A percentile compares a stretch with the other conserved stretches of the same genome.
These are phyloP conservation scores for Sarocladiaceae sp. DNA, from an alignment of 2,329 filamentous ascomycete species.

Conservation along the genomic window DNA sequence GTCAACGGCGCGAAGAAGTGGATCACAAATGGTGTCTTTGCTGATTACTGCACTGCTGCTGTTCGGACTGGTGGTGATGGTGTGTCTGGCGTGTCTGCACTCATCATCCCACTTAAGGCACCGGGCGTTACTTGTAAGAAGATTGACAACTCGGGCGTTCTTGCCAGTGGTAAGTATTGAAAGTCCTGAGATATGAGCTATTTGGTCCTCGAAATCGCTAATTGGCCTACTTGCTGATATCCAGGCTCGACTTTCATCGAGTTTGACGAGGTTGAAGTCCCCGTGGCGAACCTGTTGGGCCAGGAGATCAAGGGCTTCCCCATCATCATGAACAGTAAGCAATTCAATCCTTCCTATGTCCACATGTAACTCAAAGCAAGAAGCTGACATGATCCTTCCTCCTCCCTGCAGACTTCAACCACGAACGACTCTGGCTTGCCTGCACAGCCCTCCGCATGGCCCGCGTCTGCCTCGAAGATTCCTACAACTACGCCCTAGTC, in stretches of 20 bases:
- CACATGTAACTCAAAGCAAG: neutral
- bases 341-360: too few species aligned
- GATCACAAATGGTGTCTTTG: slow-evolving; percentile 61
- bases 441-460: slow-evolving; percentile 54
- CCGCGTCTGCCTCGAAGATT: slow-evolving; percentile 49
- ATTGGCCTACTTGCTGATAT: too few species aligned
- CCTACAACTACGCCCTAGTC: slow-evolving; percentile 45
- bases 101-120: slow-evolving; percentile 49
- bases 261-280: slow-evolving; percentile 52
- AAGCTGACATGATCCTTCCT: neutral
- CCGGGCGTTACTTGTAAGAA: slow-evolving; percentile 45
- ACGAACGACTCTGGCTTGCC: slow-evolving; percentile 55
- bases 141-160: slow-evolving; percentile 63
- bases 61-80: slow-evolving; percentile 55
- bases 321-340: slow-evolving; percentile 48
- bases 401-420: slow-evolving; percentile 41
- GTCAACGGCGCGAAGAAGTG: slow-evolving; percentile 67
- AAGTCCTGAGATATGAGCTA: neutral
- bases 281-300: slow-evolving; percentile 48
- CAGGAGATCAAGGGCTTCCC: slow-evolving; percentile 51
- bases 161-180: slow-evolving; percentile 49
- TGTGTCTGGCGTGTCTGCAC: slow-evolving; percentile 48
- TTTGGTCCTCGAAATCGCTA: too few species aligned
- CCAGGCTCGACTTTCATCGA: slow-evolving; percentile 44
- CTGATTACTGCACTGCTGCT: slow-evolving; percentile 58